Evolutionary conservation across 108 stramenopile genomes (phyloP).

Genomic region (Skeletonema potamos): DNA sequence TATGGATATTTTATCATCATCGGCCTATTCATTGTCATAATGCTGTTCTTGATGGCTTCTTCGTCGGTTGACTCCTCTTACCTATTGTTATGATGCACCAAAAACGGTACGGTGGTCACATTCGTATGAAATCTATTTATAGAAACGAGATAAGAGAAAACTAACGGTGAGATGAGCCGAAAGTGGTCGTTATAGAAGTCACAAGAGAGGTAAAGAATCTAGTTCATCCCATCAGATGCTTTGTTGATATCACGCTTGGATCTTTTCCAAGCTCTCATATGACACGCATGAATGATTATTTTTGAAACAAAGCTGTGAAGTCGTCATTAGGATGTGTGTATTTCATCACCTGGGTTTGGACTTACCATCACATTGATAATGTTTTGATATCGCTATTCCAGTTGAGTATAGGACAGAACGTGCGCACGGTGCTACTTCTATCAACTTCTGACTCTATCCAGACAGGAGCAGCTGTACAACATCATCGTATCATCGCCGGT

Average conservation of each 20-base stretch:
- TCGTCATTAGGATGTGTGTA: constrained; percentile 8
- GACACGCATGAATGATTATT: constrained; percentile 55
- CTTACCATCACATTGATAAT: background rate
- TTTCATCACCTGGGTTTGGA: background rate
- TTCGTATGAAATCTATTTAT: background rate
- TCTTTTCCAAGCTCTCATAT: constrained; percentile 30
- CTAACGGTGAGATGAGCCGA: background rate
- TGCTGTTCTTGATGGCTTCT: background rate
- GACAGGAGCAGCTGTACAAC: too few relatives aligned
- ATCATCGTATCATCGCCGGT: background rate
- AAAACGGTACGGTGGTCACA: background rate
- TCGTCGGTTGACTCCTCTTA: background rate
- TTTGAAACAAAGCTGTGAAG: constrained; percentile 32
- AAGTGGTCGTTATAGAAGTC: background rate
- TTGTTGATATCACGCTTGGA: constrained; percentile 49
- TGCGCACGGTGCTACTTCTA: too few relatives aligned
- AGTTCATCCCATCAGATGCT: constrained; percentile 37
- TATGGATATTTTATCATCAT: constrained; percentile 44
- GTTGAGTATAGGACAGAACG: too few relatives aligned
- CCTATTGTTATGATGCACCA: background rate
- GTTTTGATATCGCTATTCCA: background rate
- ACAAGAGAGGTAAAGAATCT: background rate
- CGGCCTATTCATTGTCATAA: constrained; percentile 2
- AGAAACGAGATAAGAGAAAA: background rate
- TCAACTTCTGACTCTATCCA: background rate